Percentiles rank a stretch among this genome's conserved stretches.
These are phyloP conservation scores for Psilocybe azurescens DNA, from an alignment of 768 basidiomycete genomes.

Conservation along the genomic window DNA sequence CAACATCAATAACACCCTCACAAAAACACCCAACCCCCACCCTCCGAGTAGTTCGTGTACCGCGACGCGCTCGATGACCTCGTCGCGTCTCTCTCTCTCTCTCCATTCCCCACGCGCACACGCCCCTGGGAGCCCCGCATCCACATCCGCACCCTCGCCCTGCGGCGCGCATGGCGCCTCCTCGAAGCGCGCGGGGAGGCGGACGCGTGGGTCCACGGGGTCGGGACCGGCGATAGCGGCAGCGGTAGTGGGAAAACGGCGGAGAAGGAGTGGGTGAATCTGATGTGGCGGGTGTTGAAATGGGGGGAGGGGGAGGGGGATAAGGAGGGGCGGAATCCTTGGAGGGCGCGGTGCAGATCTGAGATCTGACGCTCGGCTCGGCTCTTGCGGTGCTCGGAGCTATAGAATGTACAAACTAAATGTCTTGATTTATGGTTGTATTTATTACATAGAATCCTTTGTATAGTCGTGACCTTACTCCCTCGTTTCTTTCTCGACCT, in stretches of 20 bases:
- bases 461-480: no score
- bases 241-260: neutral
- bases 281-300: constrained; percentile 13
- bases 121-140: constrained; percentile 7
- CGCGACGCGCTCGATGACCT: constrained; percentile 62
- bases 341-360: no score
- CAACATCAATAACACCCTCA: no score
- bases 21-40: neutral
- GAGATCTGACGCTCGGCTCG: no score
- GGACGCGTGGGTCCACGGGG: constrained; percentile 12
- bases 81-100: constrained; percentile 31
- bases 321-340: neutral
- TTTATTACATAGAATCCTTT: no score
- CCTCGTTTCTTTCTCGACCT: no score
- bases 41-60: constrained; percentile 67
- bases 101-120: constrained; percentile 14
- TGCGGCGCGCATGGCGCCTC: constrained; percentile 10
- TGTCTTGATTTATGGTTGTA: no score
- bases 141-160: constrained; percentile 1
- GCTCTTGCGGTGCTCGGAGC: no score
- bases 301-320: constrained; percentile 5
- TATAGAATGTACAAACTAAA: no score
- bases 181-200: constrained; percentile 8
- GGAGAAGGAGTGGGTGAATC: constrained; percentile 17
- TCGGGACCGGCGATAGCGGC: neutral